Conservation (phyloP, 257 asterid species). For the Gynochthodes officinalis region DNA sequence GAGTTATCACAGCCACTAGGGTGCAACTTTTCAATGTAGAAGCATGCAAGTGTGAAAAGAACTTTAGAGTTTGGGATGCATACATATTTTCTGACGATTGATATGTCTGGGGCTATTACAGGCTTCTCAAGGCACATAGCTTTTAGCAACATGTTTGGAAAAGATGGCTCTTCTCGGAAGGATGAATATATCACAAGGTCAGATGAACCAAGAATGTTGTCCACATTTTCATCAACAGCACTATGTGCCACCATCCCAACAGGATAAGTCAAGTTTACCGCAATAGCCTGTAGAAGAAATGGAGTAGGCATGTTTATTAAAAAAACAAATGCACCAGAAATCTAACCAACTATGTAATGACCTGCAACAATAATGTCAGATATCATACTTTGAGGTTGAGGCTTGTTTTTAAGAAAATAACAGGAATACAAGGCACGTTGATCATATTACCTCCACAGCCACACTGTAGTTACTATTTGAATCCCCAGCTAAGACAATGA, state of each 20-base stretch:
- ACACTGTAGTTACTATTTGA: constrained; percentile 58
- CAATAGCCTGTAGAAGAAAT: constrained; percentile 56
- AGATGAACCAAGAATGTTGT: constrained; percentile 42
- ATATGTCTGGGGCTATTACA: constrained; percentile 75
- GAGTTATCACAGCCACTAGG: background rate
- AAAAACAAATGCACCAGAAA: constrained; percentile 6
- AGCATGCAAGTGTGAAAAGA: constrained; percentile 8
- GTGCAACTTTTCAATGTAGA: constrained; percentile 2
- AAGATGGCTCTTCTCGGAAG: constrained; percentile 67
- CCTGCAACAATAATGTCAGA: background rate
- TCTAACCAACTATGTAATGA: background rate
- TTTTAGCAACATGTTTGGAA: constrained; percentile 73
- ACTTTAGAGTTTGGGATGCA: constrained; percentile 27
- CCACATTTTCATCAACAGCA: constrained; percentile 40
- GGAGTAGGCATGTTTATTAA: constrained; percentile 8
- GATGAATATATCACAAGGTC: constrained; percentile 87
- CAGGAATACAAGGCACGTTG: constrained; percentile 1
- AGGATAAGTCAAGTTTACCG: constrained; percentile 63
- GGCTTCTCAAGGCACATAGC: constrained; percentile 88
- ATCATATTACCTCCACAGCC: constrained; percentile 61
- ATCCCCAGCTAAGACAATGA: constrained; percentile 56
- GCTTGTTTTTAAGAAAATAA: background rate
- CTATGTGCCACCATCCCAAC: constrained; percentile 59
- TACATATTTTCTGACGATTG: constrained; percentile 70
- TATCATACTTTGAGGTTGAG: background rate